Base-by-base conservation (phyloP, 331 rosid genomes). In the Malus hybrid region DNA sequence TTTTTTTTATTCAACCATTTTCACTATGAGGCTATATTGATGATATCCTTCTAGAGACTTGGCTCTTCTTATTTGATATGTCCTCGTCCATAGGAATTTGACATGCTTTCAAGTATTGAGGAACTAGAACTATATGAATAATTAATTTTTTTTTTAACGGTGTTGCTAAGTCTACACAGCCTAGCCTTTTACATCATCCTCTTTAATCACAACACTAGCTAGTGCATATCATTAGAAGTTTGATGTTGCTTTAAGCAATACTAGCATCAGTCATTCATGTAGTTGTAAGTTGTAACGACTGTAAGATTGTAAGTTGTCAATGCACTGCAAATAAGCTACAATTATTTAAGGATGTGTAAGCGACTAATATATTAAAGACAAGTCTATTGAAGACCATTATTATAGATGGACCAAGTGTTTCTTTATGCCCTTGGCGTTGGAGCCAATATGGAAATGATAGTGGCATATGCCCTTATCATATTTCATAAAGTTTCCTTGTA, bases 291-390 rank as follows among this genome's bases (percentile, higher is more conserved):
- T 42, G 14, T 42, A 42, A 10, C 1, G 14, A 42, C 48, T 42
- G 0, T 1, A 39, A 39, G 12, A 0, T 0, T 9, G 12, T 39
- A 42, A 10, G 48, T 10, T 0, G 14, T 42, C 48, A 42, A 42
- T 42, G 5, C 5, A 10, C 4, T 10, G 3, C 48, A 42, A 42
- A 3, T 10, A 0, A 3, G 0, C 0, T 0, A 1, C 48, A 0
- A 42, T 42, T 10, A 42, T 42, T 10, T 42, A 42, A 14, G 4
- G 0, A 42, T 0, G 48, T 10, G 1, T 42, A 42, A 39, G 12
- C 4, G 0, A 39, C 4, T 9, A 39, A 39, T 3, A 39, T 39
- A 36, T 9, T 36, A 39, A 2, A 3, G 48, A 3, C 48, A 42
- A 42, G 48, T 42, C 14, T 10, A 10, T 10, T 42, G 0, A 42